Evolutionary conservation across 257 asterid genomes (phyloP), one percentile per base, ranked within the genome.

Genomic region (Thymus quinquecostatus): DNA sequence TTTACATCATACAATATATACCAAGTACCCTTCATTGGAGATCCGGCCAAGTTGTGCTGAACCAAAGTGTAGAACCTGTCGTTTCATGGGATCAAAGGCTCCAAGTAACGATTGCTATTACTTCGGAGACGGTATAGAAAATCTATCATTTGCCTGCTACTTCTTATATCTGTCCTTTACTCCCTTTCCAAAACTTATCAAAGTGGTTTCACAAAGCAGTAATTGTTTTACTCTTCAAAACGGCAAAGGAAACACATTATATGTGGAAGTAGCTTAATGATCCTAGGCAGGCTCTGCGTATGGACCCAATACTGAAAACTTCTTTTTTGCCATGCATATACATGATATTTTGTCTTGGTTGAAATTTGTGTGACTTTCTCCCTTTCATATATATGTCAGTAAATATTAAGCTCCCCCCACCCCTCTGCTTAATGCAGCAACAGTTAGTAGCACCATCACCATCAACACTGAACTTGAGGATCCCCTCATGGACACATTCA

Each of bases 1-100:
- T 94, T 30, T 89, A 94, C 77, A 60, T 94, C 69, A 84, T 86
- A 64, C 99, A 94, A 74, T 94, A 88, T 79, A 82, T 91, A 73
- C 56, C 96, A 14, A 94, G 93, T 84, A 75, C 95, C 33, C 69
- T 91, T 40, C 76, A 81, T 60, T 94, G 99, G 99, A 88, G 75
- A 77, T 66, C 86, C n/a, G 87, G 95, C 54, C 84, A 80, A 13
- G 49, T 91, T 60, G 60, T 53, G 68, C 68, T 94, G 77, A 78
- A 49, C 43, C 90, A 85, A 85, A 80, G 69, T 53, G 85, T 88
- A 8, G 82, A 86, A 60, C 96, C 95, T 34, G 82, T 78, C 32
- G 86, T 78, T 64, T 91, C 99, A 4, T 88, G 91, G 95, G 82
- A 86, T 75, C 85, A 78, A 41, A 81, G 85, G 61, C 85, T 92